Evolutionary conservation across 148 eudicot species (phyloP), one percentile per base, ranked within the genome.

Genomic region (Rhododendron ferrugineum): DNA sequence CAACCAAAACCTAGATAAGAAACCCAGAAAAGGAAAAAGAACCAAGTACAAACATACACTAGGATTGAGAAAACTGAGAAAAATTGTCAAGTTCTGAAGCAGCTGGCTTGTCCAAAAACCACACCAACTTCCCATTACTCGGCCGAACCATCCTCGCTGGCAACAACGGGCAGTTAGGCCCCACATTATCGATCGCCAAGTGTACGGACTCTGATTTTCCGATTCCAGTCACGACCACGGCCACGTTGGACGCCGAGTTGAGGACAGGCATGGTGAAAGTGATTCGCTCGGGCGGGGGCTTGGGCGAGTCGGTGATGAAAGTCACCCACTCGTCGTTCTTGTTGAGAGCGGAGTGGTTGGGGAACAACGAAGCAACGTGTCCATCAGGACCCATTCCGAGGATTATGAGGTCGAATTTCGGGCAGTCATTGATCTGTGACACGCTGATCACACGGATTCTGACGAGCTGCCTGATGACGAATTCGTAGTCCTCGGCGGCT

Each of bases 371-470:
- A 0, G 99, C 99, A 44, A 96, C 91, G 52, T 94, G 99, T n/a
- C 99, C 99, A 75, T 96, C 98, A 0, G 95, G 89, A 6, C 99
- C 98, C 98, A 95, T 90, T 6, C 92, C 98, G 4, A 95, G 97
- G 87, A 96, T 92, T 83, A 95, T 86, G 80, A 96, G 96, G 87
- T 96, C 99, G 46, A 95, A 95, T 87, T 95, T 96, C 46, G 98
- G 98, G 87, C 98, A 95, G 89, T 96, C 99, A 44, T 87, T 87
- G 87, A 87, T 86, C 79, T 93, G 94, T 20, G 95, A 94, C 30
- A 89, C 98, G 11, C 88, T 87, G 90, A 96, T 90, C 8, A 93
- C 86, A 1, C 97, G 95, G 26, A 93, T 92, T 86, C 89, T 94
- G 22, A 94, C 98, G 15, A 91, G 95, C 85, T 95, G 99, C n/a